Evolutionary conservation across 2,329 filamentous ascomycete genomes (phyloP), one percentile per base, ranked within the genome.

Genomic region (Hymenoscyphus fructigenus): DNA sequence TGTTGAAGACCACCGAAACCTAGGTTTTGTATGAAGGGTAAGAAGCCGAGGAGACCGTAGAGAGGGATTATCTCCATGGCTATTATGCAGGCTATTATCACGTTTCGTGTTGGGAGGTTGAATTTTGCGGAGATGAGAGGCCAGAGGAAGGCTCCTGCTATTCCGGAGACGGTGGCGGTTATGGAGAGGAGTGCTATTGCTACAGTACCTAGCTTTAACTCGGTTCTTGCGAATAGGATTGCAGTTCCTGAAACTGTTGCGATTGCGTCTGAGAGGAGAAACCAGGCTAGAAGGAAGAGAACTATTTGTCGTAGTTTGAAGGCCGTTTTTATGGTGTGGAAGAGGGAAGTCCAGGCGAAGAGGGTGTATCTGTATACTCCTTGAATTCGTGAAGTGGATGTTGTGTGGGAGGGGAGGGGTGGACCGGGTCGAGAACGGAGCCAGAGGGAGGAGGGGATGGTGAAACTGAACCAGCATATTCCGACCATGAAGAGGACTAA

Each of bases 181-280:
- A 98, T 92, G 72, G 93, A 97, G 76, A 99, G 97, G 76, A 97
- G 83, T 5, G 92, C 95, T 34, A 98, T 81, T 5, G 91, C 90
- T 77, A 92, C 93, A 0, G 93, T 89, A 64, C 89, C 85, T 94
- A 99, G 98, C 69, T 91, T 86, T 7, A 99, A 82, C 68, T 93
- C 88, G 0, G 94, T 98, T 78, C 97, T 97, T 41, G 93, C 95
- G 76, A 97, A 99, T 15, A 99, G 83, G 41, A 98, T 93, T 0
- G 94, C 95, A 0, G 95, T 98, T 15, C 93, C 94, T 36, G 91
- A 94, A 0, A 96, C 94, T 0, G 94, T 98, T 10, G 94, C 94
- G 67, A 97, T 92, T 41, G 91, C 92, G 74, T 99, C 94, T 7
- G 91, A 96, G 3, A 99, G 84, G 20, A 98, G 84, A 75, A 99